phyloP scores from a whole-genome alignment of 805 yeast genomes.

The Ogataea minuta region DNA sequence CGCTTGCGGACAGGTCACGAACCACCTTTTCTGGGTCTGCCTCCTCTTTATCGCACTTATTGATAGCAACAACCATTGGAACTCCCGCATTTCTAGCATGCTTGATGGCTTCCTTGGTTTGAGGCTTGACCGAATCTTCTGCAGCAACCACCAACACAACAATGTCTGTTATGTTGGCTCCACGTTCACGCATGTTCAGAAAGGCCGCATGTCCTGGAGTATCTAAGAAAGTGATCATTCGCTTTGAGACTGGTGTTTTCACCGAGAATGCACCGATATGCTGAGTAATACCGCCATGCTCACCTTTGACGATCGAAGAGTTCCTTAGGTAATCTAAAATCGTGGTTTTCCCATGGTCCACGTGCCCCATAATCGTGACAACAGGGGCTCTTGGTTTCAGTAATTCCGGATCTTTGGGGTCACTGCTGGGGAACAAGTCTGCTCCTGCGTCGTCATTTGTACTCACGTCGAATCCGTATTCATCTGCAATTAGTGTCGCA shows the following conservation, averaged over 20 bases:
- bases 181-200: constrained; percentile 92
- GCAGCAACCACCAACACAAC: constrained; percentile 93
- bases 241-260: constrained; percentile 68
- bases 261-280: constrained; percentile 97
- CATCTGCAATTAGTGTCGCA: constrained; percentile 84
- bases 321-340: constrained; percentile 83
- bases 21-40: constrained; percentile 73
- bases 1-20: constrained; percentile 72
- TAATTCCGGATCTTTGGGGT: constrained; percentile 43
- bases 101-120: constrained; percentile 90
- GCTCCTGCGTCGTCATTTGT: constrained; percentile 57
- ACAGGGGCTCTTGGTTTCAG: constrained; percentile 81
- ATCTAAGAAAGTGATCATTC: constrained; percentile 83
- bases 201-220: constrained; percentile 99
- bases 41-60: constrained; percentile 83
- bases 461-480: constrained; percentile 69
- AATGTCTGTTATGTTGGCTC: constrained; percentile 91
- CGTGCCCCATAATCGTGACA: constrained; percentile 98
- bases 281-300: constrained; percentile 96
- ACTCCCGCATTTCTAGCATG: constrained; percentile 84
- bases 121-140: constrained; percentile 97
- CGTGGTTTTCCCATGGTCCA: constrained; percentile 97
- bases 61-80: constrained; percentile 85
- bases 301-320: constrained; percentile 77
- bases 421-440: constrained; percentile 58